Percentiles rank a stretch among this genome's conserved stretches.
These are phyloP conservation scores for Aspergillus sp. DNA, from an alignment of 2,329 filamentous ascomycete species.

Conservation along the genomic window DNA sequence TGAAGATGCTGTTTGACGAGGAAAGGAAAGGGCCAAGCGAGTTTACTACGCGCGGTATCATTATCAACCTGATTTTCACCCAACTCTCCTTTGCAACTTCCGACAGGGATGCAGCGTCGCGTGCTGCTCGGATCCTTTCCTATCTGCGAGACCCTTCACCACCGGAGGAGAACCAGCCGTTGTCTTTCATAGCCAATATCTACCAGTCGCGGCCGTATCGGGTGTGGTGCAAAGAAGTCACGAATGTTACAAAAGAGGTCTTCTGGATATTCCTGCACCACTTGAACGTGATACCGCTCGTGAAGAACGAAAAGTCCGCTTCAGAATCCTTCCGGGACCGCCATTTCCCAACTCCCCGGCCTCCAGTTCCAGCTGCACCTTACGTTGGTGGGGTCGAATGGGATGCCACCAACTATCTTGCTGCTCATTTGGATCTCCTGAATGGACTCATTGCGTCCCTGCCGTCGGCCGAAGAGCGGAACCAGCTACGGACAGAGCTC, in stretches of 20 bases:
- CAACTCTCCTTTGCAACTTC: slow-evolving; percentile 70
- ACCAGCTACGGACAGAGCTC: slow-evolving; percentile 72
- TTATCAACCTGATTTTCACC: slow-evolving; percentile 84
- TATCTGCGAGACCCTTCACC: slow-evolving; percentile 79
- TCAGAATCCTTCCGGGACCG: slow-evolving; percentile 46
- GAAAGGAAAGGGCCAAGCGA: slow-evolving; percentile 97
- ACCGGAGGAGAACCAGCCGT: slow-evolving; percentile 70
- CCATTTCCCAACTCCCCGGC: slow-evolving; percentile 80
- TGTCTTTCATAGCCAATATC: slow-evolving; percentile 88
- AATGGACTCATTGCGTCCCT: slow-evolving; percentile 87
- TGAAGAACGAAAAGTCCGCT: slow-evolving; percentile 30
- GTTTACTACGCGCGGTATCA: slow-evolving; percentile 87
- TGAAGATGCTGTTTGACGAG: slow-evolving; percentile 92
- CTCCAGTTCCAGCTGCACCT: slow-evolving; percentile 87
- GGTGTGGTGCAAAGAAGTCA: slow-evolving; percentile 89
- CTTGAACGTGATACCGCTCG: slow-evolving; percentile 72
- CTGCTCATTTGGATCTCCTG: slow-evolving; percentile 85
- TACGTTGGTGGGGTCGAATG: slow-evolving; percentile 98
- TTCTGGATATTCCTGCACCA: slow-evolving; percentile 99
- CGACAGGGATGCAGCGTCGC: slow-evolving; percentile 57
- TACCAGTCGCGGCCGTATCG: slow-evolving; percentile 82
- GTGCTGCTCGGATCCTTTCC: slow-evolving; percentile 69
- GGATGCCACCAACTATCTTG: slow-evolving; percentile 96
- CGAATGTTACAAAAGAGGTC: slow-evolving; percentile 92
- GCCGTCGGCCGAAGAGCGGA: slow-evolving; percentile 67